Conservation (phyloP, 2,329 filamentous ascomycete species). For the Sporothrix sp. region DNA sequence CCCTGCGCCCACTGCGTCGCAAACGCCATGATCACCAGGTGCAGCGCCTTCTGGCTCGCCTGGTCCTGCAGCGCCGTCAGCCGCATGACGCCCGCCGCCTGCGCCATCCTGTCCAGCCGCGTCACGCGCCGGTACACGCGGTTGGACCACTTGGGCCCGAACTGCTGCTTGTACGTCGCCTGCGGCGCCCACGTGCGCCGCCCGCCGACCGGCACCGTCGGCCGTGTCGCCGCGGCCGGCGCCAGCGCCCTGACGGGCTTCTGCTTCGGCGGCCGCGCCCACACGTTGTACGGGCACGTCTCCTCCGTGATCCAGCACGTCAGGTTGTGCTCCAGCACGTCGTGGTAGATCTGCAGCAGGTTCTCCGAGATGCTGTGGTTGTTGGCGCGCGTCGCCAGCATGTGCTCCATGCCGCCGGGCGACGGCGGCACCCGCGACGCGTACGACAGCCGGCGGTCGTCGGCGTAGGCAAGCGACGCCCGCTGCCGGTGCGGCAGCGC, state of each 20-base stretch:
- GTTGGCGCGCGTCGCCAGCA: slow-evolving; percentile 24
- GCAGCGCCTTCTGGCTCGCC: slow-evolving; percentile 36
- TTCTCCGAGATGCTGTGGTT: slow-evolving; percentile 31
- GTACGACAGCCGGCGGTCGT: slow-evolving; percentile 3
- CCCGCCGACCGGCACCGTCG: slow-evolving; percentile 13
- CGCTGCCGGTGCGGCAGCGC: slow-evolving; percentile 9
- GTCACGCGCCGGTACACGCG: slow-evolving; percentile 41
- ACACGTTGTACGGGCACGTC: slow-evolving; percentile 39
- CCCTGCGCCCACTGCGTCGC: slow-evolving; percentile 41
- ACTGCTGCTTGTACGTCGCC: slow-evolving; percentile 22
- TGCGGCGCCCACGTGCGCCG: slow-evolving; percentile 17
- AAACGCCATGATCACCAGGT: slow-evolving; percentile 42
- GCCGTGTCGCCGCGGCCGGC: background rate
- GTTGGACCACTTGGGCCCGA: slow-evolving; percentile 35
- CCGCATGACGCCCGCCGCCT: slow-evolving; percentile 30
- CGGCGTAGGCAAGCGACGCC: background rate
- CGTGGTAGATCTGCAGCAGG: slow-evolving; percentile 42
- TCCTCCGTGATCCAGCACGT: slow-evolving; percentile 45
- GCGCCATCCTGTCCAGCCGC: slow-evolving; percentile 36
- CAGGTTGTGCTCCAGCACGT: slow-evolving; percentile 42
- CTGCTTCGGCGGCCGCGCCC: slow-evolving; percentile 6
- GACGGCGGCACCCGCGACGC: slow-evolving; percentile 12
- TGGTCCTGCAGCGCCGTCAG: slow-evolving; percentile 33
- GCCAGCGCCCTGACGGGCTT: background rate
- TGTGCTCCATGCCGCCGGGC: slow-evolving; percentile 14